Conservation (phyloP, 495 filamentous ascomycete species). For the Cercophora newfieldiana region DNA sequence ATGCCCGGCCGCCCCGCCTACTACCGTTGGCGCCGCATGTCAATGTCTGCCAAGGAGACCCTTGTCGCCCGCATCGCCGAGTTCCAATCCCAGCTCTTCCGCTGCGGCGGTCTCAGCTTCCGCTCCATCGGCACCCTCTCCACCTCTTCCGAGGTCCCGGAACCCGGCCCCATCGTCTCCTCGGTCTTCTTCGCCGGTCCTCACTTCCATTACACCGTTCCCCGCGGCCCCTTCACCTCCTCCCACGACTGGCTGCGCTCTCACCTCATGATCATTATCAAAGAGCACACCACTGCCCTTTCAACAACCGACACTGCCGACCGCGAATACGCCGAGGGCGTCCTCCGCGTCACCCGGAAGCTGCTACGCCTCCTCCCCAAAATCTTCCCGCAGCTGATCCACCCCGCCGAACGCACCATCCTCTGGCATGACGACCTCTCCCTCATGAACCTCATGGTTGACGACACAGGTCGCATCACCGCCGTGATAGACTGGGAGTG, state of each 20-base stretch:
- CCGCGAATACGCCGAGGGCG: constrained; percentile 29
- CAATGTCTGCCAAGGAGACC: constrained; percentile 36
- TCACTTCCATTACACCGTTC: constrained; percentile 29
- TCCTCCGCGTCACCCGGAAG: constrained; percentile 29
- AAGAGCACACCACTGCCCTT: constrained; percentile 28
- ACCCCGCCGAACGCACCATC: constrained; percentile 35
- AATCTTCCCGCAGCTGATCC: constrained; percentile 29
- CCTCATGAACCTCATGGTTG: constrained; percentile 52
- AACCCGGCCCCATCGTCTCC: constrained; percentile 30
- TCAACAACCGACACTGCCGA: constrained; percentile 23
- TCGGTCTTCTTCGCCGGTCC: constrained; percentile 30
- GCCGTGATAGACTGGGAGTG: constrained; percentile 58
- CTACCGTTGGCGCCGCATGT: constrained; percentile 44
- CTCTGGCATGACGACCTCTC: constrained; percentile 52
- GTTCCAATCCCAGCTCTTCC: constrained; percentile 33
- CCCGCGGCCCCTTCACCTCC: constrained; percentile 31
- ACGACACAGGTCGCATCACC: constrained; percentile 42
- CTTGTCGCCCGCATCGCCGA: constrained; percentile 42
- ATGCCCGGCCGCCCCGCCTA: constrained; percentile 44
- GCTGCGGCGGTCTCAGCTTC: constrained; percentile 33
- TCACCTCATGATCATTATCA: constrained; percentile 29
- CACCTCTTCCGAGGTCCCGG: constrained; percentile 5
- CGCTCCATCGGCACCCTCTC: constrained; percentile 38
- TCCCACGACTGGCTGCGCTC: constrained; percentile 35
- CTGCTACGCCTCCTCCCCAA: constrained; percentile 29